phyloP scores from a whole-genome alignment of 2,329 filamentous ascomycete genomes.

The Dryadomyces quercivorus region DNA sequence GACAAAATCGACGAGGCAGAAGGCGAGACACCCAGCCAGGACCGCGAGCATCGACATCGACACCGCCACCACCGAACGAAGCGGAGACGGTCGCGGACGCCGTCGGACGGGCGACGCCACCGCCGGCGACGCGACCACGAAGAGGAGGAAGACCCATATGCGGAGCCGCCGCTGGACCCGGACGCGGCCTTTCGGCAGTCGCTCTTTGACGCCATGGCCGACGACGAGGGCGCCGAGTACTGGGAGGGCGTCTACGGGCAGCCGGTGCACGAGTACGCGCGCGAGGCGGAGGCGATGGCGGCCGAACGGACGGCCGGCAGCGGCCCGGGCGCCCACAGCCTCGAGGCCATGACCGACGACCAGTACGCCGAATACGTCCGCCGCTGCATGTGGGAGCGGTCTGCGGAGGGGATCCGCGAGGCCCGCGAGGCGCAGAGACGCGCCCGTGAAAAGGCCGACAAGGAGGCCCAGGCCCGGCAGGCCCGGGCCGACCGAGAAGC shows the following conservation, averaged over 20 bases:
- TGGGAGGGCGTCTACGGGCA: conserved; percentile 97
- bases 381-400: conserved; percentile 90
- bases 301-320: conserved; percentile 17
- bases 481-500: no score
- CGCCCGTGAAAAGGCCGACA: conserved; percentile 33
- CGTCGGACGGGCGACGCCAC: not conserved
- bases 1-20: not conserved
- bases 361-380: conserved; percentile 83
- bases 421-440: conserved; percentile 34
- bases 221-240: conserved; percentile 89
- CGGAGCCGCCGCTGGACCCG: conserved; percentile 42
- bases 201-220: conserved; percentile 90
- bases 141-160: conserved; percentile 27
- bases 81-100: conserved; percentile 15
- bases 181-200: conserved; percentile 80
- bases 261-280: conserved; percentile 52
- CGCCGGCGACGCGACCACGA: not conserved
- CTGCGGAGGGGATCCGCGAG: conserved; percentile 69
- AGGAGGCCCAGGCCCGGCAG: conserved; percentile 4
- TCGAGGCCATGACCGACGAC: conserved; percentile 85
- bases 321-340: conserved; percentile 30
- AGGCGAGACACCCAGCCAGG: conserved; percentile 11
- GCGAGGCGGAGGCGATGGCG: conserved; percentile 14
- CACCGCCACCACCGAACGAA: conserved; percentile 14
- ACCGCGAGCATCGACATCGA: conserved; percentile 2